Conservation (phyloP, 2,329 filamentous ascomycete genomes). For the Penicillium glabrum region DNA sequence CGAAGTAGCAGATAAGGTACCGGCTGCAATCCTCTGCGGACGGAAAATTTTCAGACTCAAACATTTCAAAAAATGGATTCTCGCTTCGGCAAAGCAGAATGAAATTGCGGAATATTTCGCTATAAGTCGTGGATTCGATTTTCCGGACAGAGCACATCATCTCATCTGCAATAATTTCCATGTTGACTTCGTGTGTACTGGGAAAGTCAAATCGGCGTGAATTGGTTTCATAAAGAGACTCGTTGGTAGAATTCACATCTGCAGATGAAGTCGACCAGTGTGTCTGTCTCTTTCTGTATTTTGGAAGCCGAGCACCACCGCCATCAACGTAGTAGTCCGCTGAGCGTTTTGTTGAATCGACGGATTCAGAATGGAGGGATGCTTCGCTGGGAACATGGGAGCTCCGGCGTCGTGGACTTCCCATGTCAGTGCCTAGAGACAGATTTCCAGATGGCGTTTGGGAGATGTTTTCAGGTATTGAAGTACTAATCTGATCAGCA, state of each 20-base stretch:
- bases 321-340: slow-evolving; percentile 31
- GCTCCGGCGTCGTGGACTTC: slow-evolving; percentile 20
- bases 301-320: slow-evolving; percentile 25
- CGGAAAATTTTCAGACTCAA: slow-evolving; percentile 33
- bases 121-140: slow-evolving; percentile 28
- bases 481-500: slow-evolving; percentile 13
- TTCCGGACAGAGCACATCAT: slow-evolving; percentile 4
- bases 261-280: slow-evolving; percentile 15
- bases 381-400: slow-evolving; percentile 21
- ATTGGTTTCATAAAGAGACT: slow-evolving; percentile 10
- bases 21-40: slow-evolving; percentile 22
- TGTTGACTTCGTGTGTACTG: slow-evolving; percentile 12
- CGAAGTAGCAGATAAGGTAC: slow-evolving; percentile 39
- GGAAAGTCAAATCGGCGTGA: slow-evolving; percentile 26
- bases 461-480: slow-evolving; percentile 16
- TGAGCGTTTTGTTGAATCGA: slow-evolving; percentile 21
- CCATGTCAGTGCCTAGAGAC: slow-evolving; percentile 16
- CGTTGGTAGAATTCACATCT: slow-evolving; percentile 8
- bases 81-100: slow-evolving; percentile 31
- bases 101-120: slow-evolving; percentile 32
- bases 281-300: slow-evolving; percentile 23
- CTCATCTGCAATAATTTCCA: slow-evolving; percentile 19
- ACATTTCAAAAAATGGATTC: slow-evolving; percentile 30
- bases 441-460: slow-evolving; percentile 21
- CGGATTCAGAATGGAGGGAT: slow-evolving; percentile 21